These are phyloP conservation scores for Dactylellina cionopaga DNA, from an alignment of 2,329 filamentous ascomycete genomes.

Conservation along the genomic window DNA sequence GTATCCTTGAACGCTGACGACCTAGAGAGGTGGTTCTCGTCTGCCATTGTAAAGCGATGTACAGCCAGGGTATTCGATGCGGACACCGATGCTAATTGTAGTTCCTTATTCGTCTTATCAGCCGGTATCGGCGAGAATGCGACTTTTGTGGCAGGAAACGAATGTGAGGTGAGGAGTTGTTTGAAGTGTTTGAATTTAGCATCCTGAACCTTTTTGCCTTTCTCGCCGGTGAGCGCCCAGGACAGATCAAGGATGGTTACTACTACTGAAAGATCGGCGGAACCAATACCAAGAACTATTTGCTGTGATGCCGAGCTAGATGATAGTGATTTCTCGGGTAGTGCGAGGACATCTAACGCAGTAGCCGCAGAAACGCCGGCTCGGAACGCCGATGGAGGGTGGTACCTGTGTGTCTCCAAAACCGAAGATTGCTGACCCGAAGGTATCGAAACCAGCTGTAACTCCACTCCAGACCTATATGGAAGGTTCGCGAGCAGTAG, in stretches of 20 bases:
- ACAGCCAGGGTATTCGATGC: conserved; percentile 43
- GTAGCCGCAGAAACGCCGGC: conserved; percentile 47
- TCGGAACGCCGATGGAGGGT: conserved; percentile 31
- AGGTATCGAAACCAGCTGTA: conserved; percentile 35
- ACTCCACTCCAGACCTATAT: conserved; percentile 53
- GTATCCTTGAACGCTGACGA: conserved; percentile 42
- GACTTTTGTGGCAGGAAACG: conserved; percentile 44
- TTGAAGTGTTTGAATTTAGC: conserved; percentile 49
- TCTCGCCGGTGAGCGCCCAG: conserved; percentile 11
- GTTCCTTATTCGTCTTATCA: conserved; percentile 27
- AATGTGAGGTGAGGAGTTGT: conserved; percentile 37
- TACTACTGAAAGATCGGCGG: conserved; percentile 41
- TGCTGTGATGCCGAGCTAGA: conserved; percentile 33
- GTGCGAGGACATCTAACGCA: conserved; percentile 23
- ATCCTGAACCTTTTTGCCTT: conserved; percentile 32
- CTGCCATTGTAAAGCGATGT: conserved; percentile 29
- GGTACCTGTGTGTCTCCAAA: conserved; percentile 40
- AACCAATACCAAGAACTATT: conserved; percentile 35
- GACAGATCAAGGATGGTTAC: conserved; percentile 37
- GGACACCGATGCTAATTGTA: conserved; percentile 44
- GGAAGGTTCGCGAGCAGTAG: conserved; percentile 54
- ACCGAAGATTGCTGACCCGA: conserved; percentile 13
- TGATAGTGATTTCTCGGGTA: conserved; percentile 30
- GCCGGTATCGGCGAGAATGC: conserved; percentile 37
- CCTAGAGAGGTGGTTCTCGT: conserved; percentile 32